Evolutionary conservation across 306 rosid species (phyloP).

Genomic region (Dryas alaskensis): DNA sequence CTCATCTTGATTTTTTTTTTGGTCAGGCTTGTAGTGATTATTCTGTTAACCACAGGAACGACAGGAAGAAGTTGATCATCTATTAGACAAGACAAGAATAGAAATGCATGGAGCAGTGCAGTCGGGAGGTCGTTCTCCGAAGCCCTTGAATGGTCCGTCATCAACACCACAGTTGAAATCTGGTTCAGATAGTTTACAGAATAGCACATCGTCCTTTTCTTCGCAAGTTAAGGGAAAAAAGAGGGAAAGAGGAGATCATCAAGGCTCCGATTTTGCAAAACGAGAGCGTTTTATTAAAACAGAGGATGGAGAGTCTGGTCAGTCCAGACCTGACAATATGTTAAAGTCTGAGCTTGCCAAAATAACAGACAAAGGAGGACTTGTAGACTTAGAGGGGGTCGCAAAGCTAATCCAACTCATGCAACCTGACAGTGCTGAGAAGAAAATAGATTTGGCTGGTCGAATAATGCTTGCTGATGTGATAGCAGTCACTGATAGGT

Average conservation of each 20-base stretch:
- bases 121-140: conserved; percentile 94
- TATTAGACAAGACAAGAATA: conserved; percentile 70
- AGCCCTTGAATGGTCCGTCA: conserved; percentile 75
- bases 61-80: conserved; percentile 85
- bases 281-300: conserved; percentile 56
- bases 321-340: conserved; percentile 46
- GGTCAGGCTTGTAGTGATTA: too few relatives aligned
- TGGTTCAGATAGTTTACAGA: conserved; percentile 73
- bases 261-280: conserved; percentile 64
- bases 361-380: conserved; percentile 87
- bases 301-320: conserved; percentile 80
- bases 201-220: conserved; percentile 56
- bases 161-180: conserved; percentile 64
- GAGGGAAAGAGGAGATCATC: conserved; percentile 84
- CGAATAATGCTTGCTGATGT: conserved; percentile 74
- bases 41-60: conserved; percentile 46
- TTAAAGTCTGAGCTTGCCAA: conserved; percentile 71
- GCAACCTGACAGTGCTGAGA: conserved; percentile 66
- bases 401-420: conserved; percentile 76
- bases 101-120: conserved; percentile 95
- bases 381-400: conserved; percentile 70
- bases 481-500: conserved; percentile 65
- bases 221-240: conserved; percentile 74
- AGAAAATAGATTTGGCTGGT: conserved; percentile 69
- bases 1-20: not conserved